These are phyloP conservation scores for Xylariomycetidae sp. DNA, from an alignment of 2,329 filamentous ascomycete species.

Conservation along the genomic window DNA sequence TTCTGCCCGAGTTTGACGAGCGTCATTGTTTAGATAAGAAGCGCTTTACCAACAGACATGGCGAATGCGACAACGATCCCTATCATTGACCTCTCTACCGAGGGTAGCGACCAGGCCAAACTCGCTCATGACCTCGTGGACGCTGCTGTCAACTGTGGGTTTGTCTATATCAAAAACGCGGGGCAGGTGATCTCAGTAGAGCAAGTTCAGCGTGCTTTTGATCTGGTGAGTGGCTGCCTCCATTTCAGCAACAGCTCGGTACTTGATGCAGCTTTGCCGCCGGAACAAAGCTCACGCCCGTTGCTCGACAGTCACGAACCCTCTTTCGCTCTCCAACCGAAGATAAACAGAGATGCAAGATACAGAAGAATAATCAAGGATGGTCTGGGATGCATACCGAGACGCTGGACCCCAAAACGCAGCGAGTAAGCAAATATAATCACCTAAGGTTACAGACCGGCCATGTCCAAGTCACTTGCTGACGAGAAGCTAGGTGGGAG, in stretches of 20 bases:
- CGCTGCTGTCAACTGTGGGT: slow-evolving; percentile 77
- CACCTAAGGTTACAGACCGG: neutral
- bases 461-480: slow-evolving; percentile 1
- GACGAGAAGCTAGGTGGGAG: slow-evolving; percentile 52
- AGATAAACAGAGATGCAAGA: slow-evolving; percentile 70
- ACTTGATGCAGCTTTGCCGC: too few species aligned
- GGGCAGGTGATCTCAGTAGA: slow-evolving; percentile 60
- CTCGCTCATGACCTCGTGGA: slow-evolving; percentile 66
- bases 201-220: slow-evolving; percentile 66
- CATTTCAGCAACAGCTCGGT: too few species aligned
- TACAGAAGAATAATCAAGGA: slow-evolving; percentile 75
- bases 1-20: too few species aligned
- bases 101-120: slow-evolving; percentile 43
- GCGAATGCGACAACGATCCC: slow-evolving; percentile 53
- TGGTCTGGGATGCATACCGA: slow-evolving; percentile 88
- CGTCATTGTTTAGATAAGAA: neutral
- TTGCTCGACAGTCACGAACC: slow-evolving; percentile 50
- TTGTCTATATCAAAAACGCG: slow-evolving; percentile 79
- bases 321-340: slow-evolving; percentile 67
- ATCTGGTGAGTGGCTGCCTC: slow-evolving; percentile 57
- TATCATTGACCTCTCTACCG: slow-evolving; percentile 71
- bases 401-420: slow-evolving; percentile 76
- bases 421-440: slow-evolving; percentile 53
- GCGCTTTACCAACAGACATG: slow-evolving; percentile 10
- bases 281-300: too few species aligned